Evolutionary conservation across 139 green algal species (phyloP), one percentile per base, ranked within the genome.

Genomic region (Ostreobium quekettii): DNA sequence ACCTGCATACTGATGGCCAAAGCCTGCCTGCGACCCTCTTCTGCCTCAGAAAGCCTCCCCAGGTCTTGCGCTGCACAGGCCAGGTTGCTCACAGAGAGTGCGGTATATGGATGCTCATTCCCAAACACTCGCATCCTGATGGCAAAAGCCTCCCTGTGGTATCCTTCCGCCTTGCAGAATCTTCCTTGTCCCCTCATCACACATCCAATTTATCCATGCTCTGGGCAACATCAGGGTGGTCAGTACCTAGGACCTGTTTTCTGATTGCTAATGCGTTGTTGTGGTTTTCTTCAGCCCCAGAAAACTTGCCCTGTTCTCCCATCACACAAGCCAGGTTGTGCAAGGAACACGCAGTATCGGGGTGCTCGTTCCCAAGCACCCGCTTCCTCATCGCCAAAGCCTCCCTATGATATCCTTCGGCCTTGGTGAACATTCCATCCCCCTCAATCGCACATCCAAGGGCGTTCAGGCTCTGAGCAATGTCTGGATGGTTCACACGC

Each of bases 151-250:
- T 58, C 39, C 29, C 37, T 48, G 66, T 78, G 71, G 64, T 68
- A 37, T 37, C 59, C 37, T 63, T 78, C 66, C 33, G 73, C 73
- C 32, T 78, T 64, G 32, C 64, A 47, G 35, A 68, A 67, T 0
- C 53, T 37, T 24, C 62, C 67, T 29, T 65, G 48, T 6, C 58
- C 56, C 33, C 67, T 71, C 49, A 75, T 56, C 35, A 74, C 61
- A 74, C 60, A 1, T 62, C 73, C 36, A 78, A 60, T 63, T 78
- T 78, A 64, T 74, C 71, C 33, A 78, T 31, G 48, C 31, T 56
- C 2, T 63, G 47, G 6, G 67, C 67, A 33, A 78, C 67, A 38
- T 78, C 73, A 26, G 71, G 63, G 60, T 78, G 60, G 3, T 58
- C 33, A 15, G 35, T 31, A 8, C 73, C 73, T 28, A 78, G 19